Percentiles rank a stretch among this genome's conserved stretches.
Conservation (phyloP, 2,329 filamentous ascomycete genomes). For the Phoma sp. region DNA sequence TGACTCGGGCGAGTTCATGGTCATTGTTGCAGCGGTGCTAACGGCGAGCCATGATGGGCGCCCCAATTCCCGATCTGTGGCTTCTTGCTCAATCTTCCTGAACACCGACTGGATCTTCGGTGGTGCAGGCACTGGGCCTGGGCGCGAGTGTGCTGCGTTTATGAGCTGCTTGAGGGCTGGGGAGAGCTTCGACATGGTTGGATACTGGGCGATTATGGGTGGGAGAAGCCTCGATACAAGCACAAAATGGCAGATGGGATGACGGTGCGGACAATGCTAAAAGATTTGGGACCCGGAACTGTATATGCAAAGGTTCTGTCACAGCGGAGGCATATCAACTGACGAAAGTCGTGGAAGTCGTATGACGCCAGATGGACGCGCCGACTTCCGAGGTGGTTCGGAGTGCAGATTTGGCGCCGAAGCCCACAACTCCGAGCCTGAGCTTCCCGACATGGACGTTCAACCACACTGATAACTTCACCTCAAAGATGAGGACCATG, state of each 20-base stretch:
- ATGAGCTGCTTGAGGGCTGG: constrained; percentile 45
- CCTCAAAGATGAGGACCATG: too few relatives aligned
- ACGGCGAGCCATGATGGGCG: constrained; percentile 48
- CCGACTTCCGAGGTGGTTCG: constrained; percentile 7
- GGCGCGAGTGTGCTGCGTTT: constrained; percentile 44
- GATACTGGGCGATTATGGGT: not conserved
- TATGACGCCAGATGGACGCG: constrained; percentile 12
- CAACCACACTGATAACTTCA: not conserved
- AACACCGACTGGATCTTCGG: constrained; percentile 41
- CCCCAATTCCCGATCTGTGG: constrained; percentile 36
- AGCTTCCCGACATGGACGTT: not conserved
- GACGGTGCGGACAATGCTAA: not conserved
- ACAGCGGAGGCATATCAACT: constrained; percentile 12
- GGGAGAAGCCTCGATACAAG: not conserved
- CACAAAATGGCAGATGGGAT: not conserved
- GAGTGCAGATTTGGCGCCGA: constrained; percentile 11
- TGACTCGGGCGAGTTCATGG: constrained; percentile 82
- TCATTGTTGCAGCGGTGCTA: constrained; percentile 77
- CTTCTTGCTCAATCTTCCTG: constrained; percentile 41
- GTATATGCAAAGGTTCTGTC: not conserved
- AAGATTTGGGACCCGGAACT: not conserved
- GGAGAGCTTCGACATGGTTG: constrained; percentile 46
- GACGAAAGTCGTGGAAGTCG: constrained; percentile 10
- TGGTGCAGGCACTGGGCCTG: constrained; percentile 44
- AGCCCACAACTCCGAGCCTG: not conserved